phyloP scores from a whole-genome alignment of 2,329 filamentous ascomycete genomes.

The Phyllosticta citribraziliensis region DNA sequence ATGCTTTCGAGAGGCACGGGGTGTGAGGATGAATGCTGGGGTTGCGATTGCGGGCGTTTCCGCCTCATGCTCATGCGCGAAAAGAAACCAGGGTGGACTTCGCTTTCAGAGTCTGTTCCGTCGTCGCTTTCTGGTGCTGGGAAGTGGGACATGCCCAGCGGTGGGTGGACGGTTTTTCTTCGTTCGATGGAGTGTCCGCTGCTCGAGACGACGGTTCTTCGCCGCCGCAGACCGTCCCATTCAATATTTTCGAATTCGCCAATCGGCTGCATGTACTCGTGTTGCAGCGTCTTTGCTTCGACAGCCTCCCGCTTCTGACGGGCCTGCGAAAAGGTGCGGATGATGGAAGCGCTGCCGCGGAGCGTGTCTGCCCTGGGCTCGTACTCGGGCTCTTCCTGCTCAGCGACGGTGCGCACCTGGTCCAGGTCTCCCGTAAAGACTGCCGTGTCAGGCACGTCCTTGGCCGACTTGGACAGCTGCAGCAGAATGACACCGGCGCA shows the following conservation, averaged over 20 bases:
- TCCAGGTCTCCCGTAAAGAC: conserved; percentile 89
- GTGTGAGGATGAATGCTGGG: conserved; percentile 22
- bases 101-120: conserved; percentile 22
- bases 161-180: conserved; percentile 54
- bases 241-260: conserved; percentile 73
- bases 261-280: conserved; percentile 73
- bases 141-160: conserved; percentile 79
- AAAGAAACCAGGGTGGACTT: conserved; percentile 41
- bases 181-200: conserved; percentile 28
- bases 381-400: conserved; percentile 90
- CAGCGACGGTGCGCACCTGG: conserved; percentile 88
- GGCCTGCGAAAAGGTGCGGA: conserved; percentile 68
- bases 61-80: conserved; percentile 18
- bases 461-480: conserved; percentile 95
- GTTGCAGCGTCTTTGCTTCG: conserved; percentile 67
- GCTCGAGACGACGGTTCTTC: conserved; percentile 48
- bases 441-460: conserved; percentile 88
- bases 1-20: conserved; percentile 41
- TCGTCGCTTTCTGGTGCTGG: conserved; percentile 53
- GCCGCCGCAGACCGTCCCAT: conserved; percentile 81
- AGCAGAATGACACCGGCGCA: conserved; percentile 86
- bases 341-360: conserved; percentile 77
- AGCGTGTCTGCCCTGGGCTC: conserved; percentile 96
- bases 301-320: conserved; percentile 70
- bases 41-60: conserved; percentile 6